Evolutionary conservation across 257 asterid species (phyloP), one percentile per base, ranked within the genome.

Genomic region (Nicotiana tomentosiformis): DNA sequence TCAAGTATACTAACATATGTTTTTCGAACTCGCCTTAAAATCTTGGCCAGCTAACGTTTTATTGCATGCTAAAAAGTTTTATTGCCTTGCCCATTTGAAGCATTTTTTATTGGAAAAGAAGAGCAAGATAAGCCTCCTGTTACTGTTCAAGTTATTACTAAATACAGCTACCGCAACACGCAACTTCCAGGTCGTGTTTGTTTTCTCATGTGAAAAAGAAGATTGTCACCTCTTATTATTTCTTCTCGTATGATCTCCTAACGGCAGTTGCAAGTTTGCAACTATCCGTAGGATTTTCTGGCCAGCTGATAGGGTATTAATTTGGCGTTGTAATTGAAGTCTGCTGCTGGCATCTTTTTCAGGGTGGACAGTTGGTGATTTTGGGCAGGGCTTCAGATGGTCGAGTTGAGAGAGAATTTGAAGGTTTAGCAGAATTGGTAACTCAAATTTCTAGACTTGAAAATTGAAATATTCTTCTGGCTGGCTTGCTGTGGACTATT

Each of bases 351-450:
- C 56, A 37, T 60, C 33, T 49, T 83, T 83, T 88, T 30, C 84
- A 94, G 98, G 96, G 97, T 55, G 98, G 97, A 82, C 97, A 94
- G 90, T 82, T 94, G 93, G 82, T 94, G 79, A 88, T 93, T 64
- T 82, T 94, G 84, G 98, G 98, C 43, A 93, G 88, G 84, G 96
- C 98, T 84, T 90, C 98, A 66, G 98, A 94, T 88, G 90, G 90
- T 87, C 89, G 94, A 84, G 97, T 94, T 84, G 91, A 91, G 84
- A 84, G 91, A 81, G 96, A 94, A 88, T 94, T 93, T 17, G 91
- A 93, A 89, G 93, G 70, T 86, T 93, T 94, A 86, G 95, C 97
- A 77, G 84, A 91, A 80, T 78, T 85, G 97, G 97, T 94, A 94
- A 92, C 82, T 33, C 20, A 30, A 26, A 37, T 65, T 26, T 81